phyloP scores from a whole-genome alignment of 2,329 filamentous ascomycete genomes.

The Coniochaeta pulveracea region DNA sequence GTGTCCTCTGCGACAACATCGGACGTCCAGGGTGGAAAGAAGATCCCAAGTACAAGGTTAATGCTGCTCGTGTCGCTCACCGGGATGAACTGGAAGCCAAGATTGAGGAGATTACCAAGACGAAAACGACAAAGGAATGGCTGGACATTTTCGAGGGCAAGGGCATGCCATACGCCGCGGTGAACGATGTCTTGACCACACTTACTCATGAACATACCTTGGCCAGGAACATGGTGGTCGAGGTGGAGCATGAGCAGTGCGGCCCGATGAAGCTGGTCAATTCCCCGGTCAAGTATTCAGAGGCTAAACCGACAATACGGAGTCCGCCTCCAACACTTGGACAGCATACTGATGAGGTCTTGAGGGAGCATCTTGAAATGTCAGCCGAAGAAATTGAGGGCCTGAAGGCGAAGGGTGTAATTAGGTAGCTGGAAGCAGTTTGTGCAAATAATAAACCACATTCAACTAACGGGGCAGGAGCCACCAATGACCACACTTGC shows the following conservation, averaged over 20 bases:
- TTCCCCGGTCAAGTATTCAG: conserved; percentile 88
- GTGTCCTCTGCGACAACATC: conserved; percentile 49
- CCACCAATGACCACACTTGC: no score
- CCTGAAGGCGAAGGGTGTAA: conserved; percentile 55
- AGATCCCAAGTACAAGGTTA: conserved; percentile 47
- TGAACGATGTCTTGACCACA: conserved; percentile 84
- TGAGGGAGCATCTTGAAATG: conserved; percentile 53
- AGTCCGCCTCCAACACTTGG: conserved; percentile 75
- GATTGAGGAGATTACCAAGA: conserved; percentile 65
- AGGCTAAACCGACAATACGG: conserved; percentile 65
- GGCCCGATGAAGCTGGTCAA: conserved; percentile 85
- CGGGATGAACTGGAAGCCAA: conserved; percentile 64
- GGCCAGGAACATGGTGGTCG: conserved; percentile 81
- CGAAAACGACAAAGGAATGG: conserved; percentile 82
- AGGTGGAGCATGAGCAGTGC: conserved; percentile 73
- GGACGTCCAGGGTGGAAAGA: conserved; percentile 47
- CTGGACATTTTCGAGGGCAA: conserved; percentile 75
- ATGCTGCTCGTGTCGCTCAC: conserved; percentile 54
- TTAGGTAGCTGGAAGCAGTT: conserved; percentile 29
- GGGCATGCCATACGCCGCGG: conserved; percentile 83
- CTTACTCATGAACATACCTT: conserved; percentile 75
- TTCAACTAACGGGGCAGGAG: no score
- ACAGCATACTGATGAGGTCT: conserved; percentile 73
- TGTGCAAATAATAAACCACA: no score
- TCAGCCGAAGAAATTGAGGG: conserved; percentile 43